phyloP scores from a whole-genome alignment of 2,329 filamentous ascomycete genomes.

The Trichophyton schoenleinii region DNA sequence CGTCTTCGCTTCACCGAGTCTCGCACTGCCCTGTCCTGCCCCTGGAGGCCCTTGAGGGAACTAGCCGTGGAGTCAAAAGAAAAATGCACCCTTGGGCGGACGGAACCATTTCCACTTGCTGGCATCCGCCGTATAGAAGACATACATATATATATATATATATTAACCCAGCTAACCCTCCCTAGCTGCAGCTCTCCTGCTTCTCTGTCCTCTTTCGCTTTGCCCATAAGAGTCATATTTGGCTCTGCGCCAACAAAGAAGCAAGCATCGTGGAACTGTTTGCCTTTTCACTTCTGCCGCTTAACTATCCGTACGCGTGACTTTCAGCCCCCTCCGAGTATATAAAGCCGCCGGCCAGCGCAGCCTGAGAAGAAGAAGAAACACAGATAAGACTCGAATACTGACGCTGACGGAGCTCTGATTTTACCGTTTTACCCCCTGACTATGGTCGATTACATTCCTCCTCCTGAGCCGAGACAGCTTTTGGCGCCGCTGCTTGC shows the following conservation, averaged over 20 bases:
- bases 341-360: not conserved
- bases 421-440: not conserved
- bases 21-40: not conserved
- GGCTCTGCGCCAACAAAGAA: not conserved
- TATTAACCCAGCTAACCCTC: not conserved
- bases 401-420: not conserved
- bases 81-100: constrained; percentile 1
- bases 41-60: not conserved
- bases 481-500: constrained; percentile 52
- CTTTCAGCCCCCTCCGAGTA: not conserved
- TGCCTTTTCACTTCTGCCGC: not conserved
- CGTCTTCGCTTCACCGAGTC: not conserved
- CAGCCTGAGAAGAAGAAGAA: not conserved
- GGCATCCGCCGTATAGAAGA: not conserved
- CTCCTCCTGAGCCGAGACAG: constrained; percentile 42
- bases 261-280: not conserved
- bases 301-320: constrained; percentile 3
- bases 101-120: not conserved
- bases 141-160: not conserved
- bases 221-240: not conserved
- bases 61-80: not conserved
- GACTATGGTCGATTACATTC: constrained; percentile 43
- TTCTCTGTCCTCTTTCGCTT: not conserved
- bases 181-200: not conserved
- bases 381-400: no score